Percentiles rank a stretch among this genome's conserved stretches.
Evolutionary conservation across 768 basidiomycete genomes (phyloP).

Genomic region (Termitomyces sp.): DNA sequence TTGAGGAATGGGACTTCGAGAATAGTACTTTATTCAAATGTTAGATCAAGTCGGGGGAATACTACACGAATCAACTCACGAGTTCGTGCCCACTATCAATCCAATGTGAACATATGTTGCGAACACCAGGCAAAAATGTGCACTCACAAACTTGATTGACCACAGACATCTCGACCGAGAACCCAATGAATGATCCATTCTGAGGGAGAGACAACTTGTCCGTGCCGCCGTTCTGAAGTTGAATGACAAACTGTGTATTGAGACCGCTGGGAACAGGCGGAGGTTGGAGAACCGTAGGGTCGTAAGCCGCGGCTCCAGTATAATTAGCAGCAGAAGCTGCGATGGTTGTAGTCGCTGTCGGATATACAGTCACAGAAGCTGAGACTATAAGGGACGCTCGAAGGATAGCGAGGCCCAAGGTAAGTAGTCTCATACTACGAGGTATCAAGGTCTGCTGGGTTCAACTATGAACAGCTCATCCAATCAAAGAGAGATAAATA

Average conservation of each 20-base stretch:
- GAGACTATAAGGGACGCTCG: constrained; percentile 12
- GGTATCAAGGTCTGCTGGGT: neutral
- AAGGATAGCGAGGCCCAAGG: constrained; percentile 9
- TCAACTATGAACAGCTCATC: neutral
- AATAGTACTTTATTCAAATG: constrained; percentile 29
- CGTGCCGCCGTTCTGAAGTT: constrained; percentile 25
- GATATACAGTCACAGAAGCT: constrained; percentile 32
- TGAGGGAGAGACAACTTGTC: constrained; percentile 16
- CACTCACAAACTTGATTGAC: constrained; percentile 48
- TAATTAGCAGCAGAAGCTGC: constrained; percentile 37
- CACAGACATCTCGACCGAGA: constrained; percentile 63
- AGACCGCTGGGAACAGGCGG: constrained; percentile 50
- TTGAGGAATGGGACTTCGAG: constrained; percentile 70
- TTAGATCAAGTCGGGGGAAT: neutral
- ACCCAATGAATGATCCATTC: constrained; percentile 46
- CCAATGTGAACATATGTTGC: neutral
- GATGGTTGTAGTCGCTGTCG: constrained; percentile 20
- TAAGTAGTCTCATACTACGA: constrained; percentile 1
- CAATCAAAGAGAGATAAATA: neutral
- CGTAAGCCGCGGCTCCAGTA: constrained; percentile 51
- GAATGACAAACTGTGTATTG: constrained; percentile 41
- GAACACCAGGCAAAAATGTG: constrained; percentile 21
- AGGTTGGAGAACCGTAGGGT: constrained; percentile 45
- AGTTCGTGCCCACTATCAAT: constrained; percentile 8
- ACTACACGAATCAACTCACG: neutral